Evolutionary conservation across 345 rosid species (phyloP), one percentile per base, ranked within the genome.

Genomic region (Salix koriyanagi): DNA sequence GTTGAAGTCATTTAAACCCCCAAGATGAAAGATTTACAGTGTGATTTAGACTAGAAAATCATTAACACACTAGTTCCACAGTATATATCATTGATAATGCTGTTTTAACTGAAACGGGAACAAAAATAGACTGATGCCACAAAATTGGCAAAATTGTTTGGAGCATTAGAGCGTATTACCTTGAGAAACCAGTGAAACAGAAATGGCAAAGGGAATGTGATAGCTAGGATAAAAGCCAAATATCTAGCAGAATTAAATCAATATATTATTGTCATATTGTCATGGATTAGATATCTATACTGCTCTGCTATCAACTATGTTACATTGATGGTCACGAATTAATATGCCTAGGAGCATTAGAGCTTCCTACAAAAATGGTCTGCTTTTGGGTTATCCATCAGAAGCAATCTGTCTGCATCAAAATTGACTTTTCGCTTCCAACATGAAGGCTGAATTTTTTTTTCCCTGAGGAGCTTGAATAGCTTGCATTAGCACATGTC

Each of bases 361-460:
- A 42, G 18, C 34, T 71, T 30, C 42, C 56, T 5, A 48, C 25
- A 75, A 36, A 37, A 50, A 70, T 56, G 16, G 32, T 71, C 15
- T 30, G 28, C 52, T 39, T n/a, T 37, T 34, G 46, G 65, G 4
- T 18, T 42, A 21, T 67, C 61, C 61, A 74, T 34, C 66, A 26
- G 72, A 39, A 73, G 66, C 34, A 41, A 56, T 71, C 76, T 83
- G 52, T 81, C 80, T 10, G 46, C 44, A 65, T 71, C 83, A 85
- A 77, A 83, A 85, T 60, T 80, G 77, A 62, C 41, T 67, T 70
- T 11, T 28, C 76, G 69, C 56, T 65, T 75, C 26, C 62, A 62
- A 18, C 14, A 65, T 28, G 39, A 46, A 7, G 73, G 56, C 60
- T 62, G 65, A 44, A n/a, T 34, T 39, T 7, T 69, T 26, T 26